Conservation (phyloP, 257 asterid species). For the Solanum pimpinellifolium region DNA sequence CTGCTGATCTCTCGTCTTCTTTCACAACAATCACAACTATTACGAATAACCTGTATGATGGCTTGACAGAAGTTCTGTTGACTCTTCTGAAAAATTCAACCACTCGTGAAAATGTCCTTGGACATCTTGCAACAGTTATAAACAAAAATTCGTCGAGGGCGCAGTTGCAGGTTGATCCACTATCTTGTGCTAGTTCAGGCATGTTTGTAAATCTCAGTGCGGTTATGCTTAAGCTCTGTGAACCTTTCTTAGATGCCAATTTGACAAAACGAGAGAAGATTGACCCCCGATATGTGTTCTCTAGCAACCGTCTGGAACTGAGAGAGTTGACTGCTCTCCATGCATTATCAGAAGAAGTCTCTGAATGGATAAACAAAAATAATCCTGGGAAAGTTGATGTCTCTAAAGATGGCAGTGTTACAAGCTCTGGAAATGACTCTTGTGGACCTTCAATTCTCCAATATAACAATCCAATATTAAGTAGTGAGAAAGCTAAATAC, state of each 20-base stretch:
- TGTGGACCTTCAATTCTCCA: slow-evolving; percentile 22
- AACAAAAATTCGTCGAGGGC: slow-evolving; percentile 84
- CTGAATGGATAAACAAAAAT: slow-evolving; percentile 54
- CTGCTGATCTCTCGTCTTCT: slow-evolving; percentile 84
- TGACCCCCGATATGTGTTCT: slow-evolving; percentile 73
- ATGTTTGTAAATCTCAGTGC: slow-evolving; percentile 95
- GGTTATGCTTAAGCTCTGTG: slow-evolving; percentile 84
- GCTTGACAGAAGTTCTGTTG: slow-evolving; percentile 64
- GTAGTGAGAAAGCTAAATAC: slow-evolving; percentile 39
- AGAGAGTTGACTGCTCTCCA: slow-evolving; percentile 92
- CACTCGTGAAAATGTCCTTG: slow-evolving; percentile 79
- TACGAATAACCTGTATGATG: slow-evolving; percentile 72
- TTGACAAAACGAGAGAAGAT: slow-evolving; percentile 77
- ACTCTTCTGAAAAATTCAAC: slow-evolving; percentile 65
- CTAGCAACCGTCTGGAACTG: slow-evolving; percentile 58
- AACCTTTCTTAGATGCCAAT: slow-evolving; percentile 86
- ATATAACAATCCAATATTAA: slow-evolving; percentile 16
- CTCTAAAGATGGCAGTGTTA: slow-evolving; percentile 21
- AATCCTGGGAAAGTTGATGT: slow-evolving; percentile 25
- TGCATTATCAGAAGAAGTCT: slow-evolving; percentile 87
- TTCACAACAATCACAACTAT: slow-evolving; percentile 82
- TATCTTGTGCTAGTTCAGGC: slow-evolving; percentile 93
- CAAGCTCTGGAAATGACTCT: slow-evolving; percentile 44
- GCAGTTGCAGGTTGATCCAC: slow-evolving; percentile 88
- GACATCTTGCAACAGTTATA: slow-evolving; percentile 75